These are phyloP conservation scores for Trichoderma lentiforme DNA, from an alignment of 2,329 filamentous ascomycete genomes.

Conservation along the genomic window DNA sequence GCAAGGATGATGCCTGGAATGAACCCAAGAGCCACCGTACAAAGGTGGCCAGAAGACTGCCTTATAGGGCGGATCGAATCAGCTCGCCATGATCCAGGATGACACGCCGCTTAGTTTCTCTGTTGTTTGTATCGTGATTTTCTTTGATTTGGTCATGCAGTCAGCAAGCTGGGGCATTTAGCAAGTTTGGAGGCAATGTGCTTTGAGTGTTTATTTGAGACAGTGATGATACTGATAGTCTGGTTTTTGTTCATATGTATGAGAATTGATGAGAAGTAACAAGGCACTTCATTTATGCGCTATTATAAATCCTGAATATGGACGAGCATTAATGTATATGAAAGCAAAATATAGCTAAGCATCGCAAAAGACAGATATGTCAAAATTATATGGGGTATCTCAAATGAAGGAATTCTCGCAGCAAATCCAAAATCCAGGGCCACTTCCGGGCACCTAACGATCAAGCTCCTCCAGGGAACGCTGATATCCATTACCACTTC, in stretches of 20 bases:
- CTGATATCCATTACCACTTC: slow-evolving; percentile 40
- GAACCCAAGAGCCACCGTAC: neutral
- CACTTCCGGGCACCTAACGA: neutral
- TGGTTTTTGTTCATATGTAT: neutral
- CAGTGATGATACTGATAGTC: neutral
- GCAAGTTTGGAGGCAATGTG: neutral
- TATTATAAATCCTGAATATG: neutral
- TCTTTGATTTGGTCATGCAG: neutral
- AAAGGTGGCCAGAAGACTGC: neutral
- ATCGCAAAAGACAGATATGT: neutral
- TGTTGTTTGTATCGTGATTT: neutral
- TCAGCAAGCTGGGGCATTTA: neutral
- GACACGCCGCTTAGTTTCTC: no score
- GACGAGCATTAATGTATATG: neutral
- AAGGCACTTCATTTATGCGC: neutral
- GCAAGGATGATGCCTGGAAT: slow-evolving; percentile 35
- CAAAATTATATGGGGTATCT: slow-evolving; percentile 27
- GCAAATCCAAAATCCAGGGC: slow-evolving; percentile 4
- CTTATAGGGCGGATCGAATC: neutral
- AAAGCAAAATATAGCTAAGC: neutral
- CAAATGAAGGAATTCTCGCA: slow-evolving; percentile 20
- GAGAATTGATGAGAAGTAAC: neutral
- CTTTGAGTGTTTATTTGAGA: neutral
- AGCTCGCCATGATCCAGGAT: neutral
- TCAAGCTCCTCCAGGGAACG: neutral